phyloP scores from a whole-genome alignment of 495 filamentous ascomycete genomes.

The Tuber borchii region DNA sequence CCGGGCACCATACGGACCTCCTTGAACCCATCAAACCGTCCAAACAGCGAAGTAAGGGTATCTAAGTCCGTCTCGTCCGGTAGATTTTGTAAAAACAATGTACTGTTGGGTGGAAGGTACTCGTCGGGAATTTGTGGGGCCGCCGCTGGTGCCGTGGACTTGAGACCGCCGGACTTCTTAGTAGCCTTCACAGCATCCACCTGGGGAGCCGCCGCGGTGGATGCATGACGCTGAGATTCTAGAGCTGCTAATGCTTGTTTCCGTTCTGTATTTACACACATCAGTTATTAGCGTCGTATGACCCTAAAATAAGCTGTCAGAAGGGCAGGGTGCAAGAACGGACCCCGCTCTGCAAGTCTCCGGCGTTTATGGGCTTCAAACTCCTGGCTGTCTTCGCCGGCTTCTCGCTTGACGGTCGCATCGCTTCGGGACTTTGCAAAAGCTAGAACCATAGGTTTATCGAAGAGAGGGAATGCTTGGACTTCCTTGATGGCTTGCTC shows the following conservation, averaged over 20 bases:
- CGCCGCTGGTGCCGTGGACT: slow-evolving; percentile 58
- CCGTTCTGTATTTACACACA: slow-evolving; percentile 56
- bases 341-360: slow-evolving; percentile 86
- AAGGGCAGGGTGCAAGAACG: slow-evolving; percentile 22
- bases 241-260: slow-evolving; percentile 81
- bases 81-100: slow-evolving; percentile 89
- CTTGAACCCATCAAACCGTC: slow-evolving; percentile 85
- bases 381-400: slow-evolving; percentile 59
- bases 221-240: slow-evolving; percentile 64
- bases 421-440: slow-evolving; percentile 83
- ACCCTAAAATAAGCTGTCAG: background rate
- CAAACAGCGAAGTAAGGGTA: slow-evolving; percentile 70
- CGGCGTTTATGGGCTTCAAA: slow-evolving; percentile 82
- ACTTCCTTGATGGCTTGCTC: slow-evolving; percentile 76
- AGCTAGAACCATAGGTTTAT: slow-evolving; percentile 82
- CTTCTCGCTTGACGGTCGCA: slow-evolving; percentile 67
- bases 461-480: slow-evolving; percentile 90
- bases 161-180: slow-evolving; percentile 70
- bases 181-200: slow-evolving; percentile 43
- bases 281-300: slow-evolving; percentile 5
- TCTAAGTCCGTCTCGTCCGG: slow-evolving; percentile 82
- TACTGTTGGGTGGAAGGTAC: slow-evolving; percentile 94
- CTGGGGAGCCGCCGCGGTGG: slow-evolving; percentile 65
- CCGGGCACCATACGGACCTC: slow-evolving; percentile 86
- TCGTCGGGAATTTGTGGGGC: slow-evolving; percentile 85